Base-by-base conservation (phyloP, 305 asterid species). In the Fraxinus greggii region DNA sequence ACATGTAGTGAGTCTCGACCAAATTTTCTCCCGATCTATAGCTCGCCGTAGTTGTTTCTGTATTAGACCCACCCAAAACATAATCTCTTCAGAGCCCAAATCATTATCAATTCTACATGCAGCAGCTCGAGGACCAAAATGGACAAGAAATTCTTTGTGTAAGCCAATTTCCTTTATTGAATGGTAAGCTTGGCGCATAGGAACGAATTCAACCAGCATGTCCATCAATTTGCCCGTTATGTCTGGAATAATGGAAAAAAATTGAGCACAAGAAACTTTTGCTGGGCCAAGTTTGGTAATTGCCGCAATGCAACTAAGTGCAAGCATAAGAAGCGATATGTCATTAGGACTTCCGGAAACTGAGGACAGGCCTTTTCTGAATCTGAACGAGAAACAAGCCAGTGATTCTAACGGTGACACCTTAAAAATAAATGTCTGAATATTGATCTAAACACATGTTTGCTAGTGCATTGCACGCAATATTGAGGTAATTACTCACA, bases 61-160 rank as follows among this genome's bases (percentile, higher is more conserved):
- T 83, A 93, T 88, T 80, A 93, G 92, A 85, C 87, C 88, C 80
- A 97, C 98, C 99, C 99, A 97, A 83, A 94, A 94, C 79, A 88
- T 78, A 84, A 92, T 92, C 89, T 97, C 98, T 73, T 97, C 99
- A 79, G 90, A 85, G 72, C 91, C 91, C 80, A 84, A 83, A 83
- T 92, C 98, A 86, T 86, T 89, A 78, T 87, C 88, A 77, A 85
- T 85, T 87, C 91, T 89, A 85, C 88, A 90, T 13, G 90, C 86
- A 78, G 97, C 97, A 81, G 97, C 97, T 86, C 97, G 95, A 81
- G 97, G 91, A 86, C 99, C 99, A 92, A 97, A 92, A 86, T 97
- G 98, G 75, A 92, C 88, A 81, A 97, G 98, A 88, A 97, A 97
- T 86, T 97, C 98, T 89, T 97, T 88, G 75, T 88, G 91, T 83